Conservation (phyloP, 2,329 filamentous ascomycete genomes). For the Didymella exigua region DNA sequence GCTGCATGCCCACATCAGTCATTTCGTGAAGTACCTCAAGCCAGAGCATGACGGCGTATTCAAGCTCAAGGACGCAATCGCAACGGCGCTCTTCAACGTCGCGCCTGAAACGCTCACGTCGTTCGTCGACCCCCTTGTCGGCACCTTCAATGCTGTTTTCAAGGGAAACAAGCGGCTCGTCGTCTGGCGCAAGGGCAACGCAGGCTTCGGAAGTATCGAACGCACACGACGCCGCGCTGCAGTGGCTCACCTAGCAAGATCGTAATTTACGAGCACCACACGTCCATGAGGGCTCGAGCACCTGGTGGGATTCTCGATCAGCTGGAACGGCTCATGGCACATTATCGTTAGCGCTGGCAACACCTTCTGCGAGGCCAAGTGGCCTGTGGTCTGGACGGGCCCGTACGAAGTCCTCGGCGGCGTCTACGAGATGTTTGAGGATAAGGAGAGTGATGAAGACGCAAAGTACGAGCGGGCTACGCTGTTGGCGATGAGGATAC, state of each 20-base stretch:
- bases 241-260: slow-evolving; percentile 8
- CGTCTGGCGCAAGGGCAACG: slow-evolving; percentile 27
- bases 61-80: slow-evolving; percentile 26
- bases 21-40: slow-evolving; percentile 10
- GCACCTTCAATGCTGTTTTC: slow-evolving; percentile 24
- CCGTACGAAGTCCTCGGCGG: slow-evolving; percentile 22
- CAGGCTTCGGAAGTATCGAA: slow-evolving; percentile 21
- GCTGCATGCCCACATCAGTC: slow-evolving; percentile 14
- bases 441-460: slow-evolving; percentile 15
- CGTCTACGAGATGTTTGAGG: slow-evolving; percentile 22
- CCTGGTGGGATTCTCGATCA: slow-evolving; percentile 24
- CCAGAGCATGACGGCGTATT: background rate
- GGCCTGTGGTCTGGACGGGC: slow-evolving; percentile 26
- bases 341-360: slow-evolving; percentile 18
- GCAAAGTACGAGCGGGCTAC: slow-evolving; percentile 6
- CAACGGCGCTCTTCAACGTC: slow-evolving; percentile 19
- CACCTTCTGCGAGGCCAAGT: slow-evolving; percentile 19
- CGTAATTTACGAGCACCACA: slow-evolving; percentile 23
- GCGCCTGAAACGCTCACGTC: slow-evolving; percentile 7
- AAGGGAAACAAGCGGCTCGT: slow-evolving; percentile 20
- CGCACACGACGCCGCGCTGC: too few species aligned
- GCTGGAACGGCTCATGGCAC: slow-evolving; percentile 29
- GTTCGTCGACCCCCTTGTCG: slow-evolving; percentile 18
- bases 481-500: slow-evolving; percentile 6
- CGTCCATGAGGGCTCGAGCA: slow-evolving; percentile 20